Conservation (phyloP, 495 filamentous ascomycete species). For the Clavariopsis aquatica region DNA sequence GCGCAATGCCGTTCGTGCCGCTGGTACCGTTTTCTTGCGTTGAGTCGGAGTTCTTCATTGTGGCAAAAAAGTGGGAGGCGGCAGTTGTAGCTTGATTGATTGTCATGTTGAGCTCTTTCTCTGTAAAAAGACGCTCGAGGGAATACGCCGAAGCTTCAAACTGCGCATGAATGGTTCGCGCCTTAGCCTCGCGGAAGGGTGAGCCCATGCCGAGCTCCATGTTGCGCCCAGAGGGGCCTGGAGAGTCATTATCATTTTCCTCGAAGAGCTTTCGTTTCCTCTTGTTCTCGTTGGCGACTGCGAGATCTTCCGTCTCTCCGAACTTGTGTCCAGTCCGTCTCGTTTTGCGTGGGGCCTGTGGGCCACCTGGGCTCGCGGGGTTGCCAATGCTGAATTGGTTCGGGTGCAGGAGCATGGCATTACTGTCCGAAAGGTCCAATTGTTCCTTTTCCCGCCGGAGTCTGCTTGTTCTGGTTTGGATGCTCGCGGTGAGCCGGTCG, state of each 20-base stretch:
- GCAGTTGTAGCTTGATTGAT: conserved; percentile 47
- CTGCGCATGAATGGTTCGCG: conserved; percentile 55
- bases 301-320: conserved; percentile 71
- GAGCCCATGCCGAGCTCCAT: conserved; percentile 53
- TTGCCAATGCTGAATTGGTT: conserved; percentile 80
- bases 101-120: conserved; percentile 79
- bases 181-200: conserved; percentile 56
- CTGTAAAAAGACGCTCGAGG: conserved; percentile 87
- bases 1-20: conserved; percentile 29
- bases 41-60: conserved; percentile 37
- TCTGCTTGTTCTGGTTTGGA: conserved; percentile 72
- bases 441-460: conserved; percentile 86
- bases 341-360: conserved; percentile 80
- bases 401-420: conserved; percentile 84
- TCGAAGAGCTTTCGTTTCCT: conserved; percentile 74
- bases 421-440: conserved; percentile 83
- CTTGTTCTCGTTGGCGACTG: conserved; percentile 63
- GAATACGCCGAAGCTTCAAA: conserved; percentile 60
- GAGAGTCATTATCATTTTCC: conserved; percentile 62
- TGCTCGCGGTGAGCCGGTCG: conserved; percentile 75
- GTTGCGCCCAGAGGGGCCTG: conserved; percentile 53
- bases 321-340: conserved; percentile 62
- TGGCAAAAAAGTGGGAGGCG: conserved; percentile 44
- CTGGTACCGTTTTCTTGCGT: conserved; percentile 36
- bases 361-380: conserved; percentile 70